Percentiles rank a stretch among this genome's conserved stretches.
phyloP scores from a whole-genome alignment of 2,329 filamentous ascomycete genomes.

The Cladophialophora exuberans region DNA sequence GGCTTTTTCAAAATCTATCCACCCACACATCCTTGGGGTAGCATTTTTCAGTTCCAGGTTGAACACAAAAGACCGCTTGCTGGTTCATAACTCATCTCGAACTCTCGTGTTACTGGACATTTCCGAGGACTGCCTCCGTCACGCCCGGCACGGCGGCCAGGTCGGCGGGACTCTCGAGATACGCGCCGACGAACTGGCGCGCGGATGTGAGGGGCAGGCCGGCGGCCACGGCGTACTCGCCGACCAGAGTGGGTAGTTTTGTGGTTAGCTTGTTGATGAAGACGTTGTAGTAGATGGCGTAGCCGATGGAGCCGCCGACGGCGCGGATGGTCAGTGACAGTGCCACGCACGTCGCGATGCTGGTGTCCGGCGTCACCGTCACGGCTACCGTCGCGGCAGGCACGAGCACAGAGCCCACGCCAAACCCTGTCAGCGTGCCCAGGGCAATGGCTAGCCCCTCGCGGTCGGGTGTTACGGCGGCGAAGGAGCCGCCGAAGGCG shows the following conservation, averaged over 20 bases:
- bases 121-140: conserved; percentile 2
- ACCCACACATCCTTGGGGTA: neutral
- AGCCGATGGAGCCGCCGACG: conserved; percentile 68
- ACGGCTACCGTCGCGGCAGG: conserved; percentile 29
- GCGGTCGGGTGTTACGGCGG: conserved; percentile 57
- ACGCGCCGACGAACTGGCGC: conserved; percentile 18
- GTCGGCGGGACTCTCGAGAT: conserved; percentile 11
- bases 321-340: conserved; percentile 70
- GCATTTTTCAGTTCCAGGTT: neutral
- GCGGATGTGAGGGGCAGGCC: conserved; percentile 17
- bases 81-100: conserved; percentile 13
- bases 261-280: conserved; percentile 50
- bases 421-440: conserved; percentile 64
- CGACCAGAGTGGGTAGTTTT: conserved; percentile 45
- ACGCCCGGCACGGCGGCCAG: conserved; percentile 24
- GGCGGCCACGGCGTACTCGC: conserved; percentile 22
- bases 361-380: conserved; percentile 56
- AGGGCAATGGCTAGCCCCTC: conserved; percentile 58
- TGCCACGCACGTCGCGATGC: conserved; percentile 70
- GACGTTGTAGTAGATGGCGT: conserved; percentile 60
- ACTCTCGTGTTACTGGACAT: neutral
- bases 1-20: conserved; percentile 7
- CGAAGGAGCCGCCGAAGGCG: conserved; percentile 50
- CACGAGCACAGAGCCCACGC: conserved; percentile 63
- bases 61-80: neutral